phyloP scores from a whole-genome alignment of 139 green algal species.

The Chlamydomonas applanata region DNA sequence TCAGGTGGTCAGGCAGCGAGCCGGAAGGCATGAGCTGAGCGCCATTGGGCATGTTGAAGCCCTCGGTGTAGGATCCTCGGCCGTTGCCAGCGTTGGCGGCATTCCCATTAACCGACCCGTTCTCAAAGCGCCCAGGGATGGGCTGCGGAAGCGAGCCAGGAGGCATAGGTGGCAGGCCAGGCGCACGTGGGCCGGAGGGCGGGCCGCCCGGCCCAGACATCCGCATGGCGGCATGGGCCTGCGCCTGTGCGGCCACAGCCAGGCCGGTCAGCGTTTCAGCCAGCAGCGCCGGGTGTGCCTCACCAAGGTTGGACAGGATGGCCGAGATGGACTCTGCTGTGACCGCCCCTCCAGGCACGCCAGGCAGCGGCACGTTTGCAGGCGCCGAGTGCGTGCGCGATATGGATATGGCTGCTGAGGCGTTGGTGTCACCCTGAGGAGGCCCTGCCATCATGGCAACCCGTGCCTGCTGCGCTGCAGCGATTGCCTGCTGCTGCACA shows the following conservation, averaged over 20 bases:
- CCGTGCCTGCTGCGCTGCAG: no score
- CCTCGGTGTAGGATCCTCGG: no score
- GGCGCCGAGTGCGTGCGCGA: neutral
- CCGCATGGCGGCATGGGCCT: slow-evolving; percentile 3
- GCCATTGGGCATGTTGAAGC: neutral
- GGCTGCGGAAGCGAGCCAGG: neutral
- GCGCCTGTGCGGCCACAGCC: slow-evolving; percentile 21
- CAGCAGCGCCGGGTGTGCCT: slow-evolving; percentile 7
- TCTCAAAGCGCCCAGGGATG: neutral
- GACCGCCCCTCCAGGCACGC: neutral
- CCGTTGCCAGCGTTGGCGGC: neutral
- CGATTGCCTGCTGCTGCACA: no score
- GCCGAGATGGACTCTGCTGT: slow-evolving; percentile 7
- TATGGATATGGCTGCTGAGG: neutral
- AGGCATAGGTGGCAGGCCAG: neutral
- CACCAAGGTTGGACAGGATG: slow-evolving; percentile 6
- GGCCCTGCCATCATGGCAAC: neutral
- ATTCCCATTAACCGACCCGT: no score
- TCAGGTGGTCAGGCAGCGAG: neutral
- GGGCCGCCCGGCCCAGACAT: neutral
- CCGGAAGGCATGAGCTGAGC: neutral
- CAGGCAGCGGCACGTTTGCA: neutral
- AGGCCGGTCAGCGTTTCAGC: slow-evolving; percentile 20
- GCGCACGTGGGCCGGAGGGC: neutral
- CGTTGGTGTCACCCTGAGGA: neutral